Evolutionary conservation across 1,284 basidiomycete genomes (phyloP), one percentile per base, ranked within the genome.

Genomic region (Marasmius oreades): DNA sequence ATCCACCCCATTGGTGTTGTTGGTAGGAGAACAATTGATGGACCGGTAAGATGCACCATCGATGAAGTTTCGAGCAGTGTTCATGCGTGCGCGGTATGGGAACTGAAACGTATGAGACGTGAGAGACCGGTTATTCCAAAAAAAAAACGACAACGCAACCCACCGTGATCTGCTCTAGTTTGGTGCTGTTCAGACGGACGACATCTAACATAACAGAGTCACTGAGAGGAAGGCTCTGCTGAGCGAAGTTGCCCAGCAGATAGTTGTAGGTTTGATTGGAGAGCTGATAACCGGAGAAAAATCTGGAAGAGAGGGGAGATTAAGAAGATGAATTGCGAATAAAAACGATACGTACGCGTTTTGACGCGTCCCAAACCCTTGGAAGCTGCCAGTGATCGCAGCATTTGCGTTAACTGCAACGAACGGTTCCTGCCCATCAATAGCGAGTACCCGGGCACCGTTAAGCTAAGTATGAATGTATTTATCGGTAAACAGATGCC

Each of bases 241-340:
- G 79, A 0, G 83, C 83, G 64, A 85, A 86, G 59, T 85, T 80
- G 22, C 84, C 84, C 75, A 85, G 72, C 58, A 77, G 66, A 61
- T 86, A 86, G 3, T 69, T 76, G 81, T 82, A 85, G 2, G 77
- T 75, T 5, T 62, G 61, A 1, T 73, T 65, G 11, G 63, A 66
- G 22, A 68, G 59, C 22, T 70, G 66, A 54, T 78, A 78, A 52
- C 66, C 77, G 3, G 76, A 65, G 65, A 78, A 78, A 64, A 75
- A 78, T 5, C 76, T 77, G 39, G 34, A 26, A 44, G 42, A 51
- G 31, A 36, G 22, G 36, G 18, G 20, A 46, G 52, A 52, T 20
- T 46, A 28, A 53, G 56, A 36, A n/a, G n/a, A n/a, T n/a, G 12
- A n/a, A 33, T 34, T 16, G 3, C 1, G 24, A 22, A 11, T 36